phyloP scores from a whole-genome alignment of 371 early-diverging fungal species.

The Umbelopsis sp. region DNA sequence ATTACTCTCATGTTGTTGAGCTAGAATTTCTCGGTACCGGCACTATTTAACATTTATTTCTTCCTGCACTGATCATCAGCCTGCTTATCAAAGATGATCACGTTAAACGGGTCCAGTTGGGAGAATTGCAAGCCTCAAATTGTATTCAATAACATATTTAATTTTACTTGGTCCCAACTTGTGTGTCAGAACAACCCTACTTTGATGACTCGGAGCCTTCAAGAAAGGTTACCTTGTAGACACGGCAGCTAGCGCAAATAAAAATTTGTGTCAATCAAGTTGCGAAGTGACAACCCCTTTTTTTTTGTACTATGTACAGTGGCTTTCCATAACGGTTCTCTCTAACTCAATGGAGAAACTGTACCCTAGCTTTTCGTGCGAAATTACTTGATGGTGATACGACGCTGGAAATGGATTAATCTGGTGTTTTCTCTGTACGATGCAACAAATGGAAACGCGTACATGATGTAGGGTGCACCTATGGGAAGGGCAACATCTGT shows the following conservation, averaged over 20 bases:
- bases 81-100: slow-evolving; percentile 16
- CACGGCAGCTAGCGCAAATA: not conserved
- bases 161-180: not conserved
- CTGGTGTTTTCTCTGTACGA: not conserved
- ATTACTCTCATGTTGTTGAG: not conserved
- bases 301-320: not conserved
- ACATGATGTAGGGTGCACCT: not conserved
- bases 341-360: not conserved
- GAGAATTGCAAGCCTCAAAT: slow-evolving; percentile 1
- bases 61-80: slow-evolving; percentile 1
- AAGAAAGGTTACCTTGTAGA: not conserved
- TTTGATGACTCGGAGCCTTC: not conserved
- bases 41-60: not conserved
- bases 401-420: slow-evolving; percentile 7
- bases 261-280: not conserved
- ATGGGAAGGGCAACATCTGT: slow-evolving; percentile 6
- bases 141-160: not conserved
- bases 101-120: slow-evolving; percentile 9
- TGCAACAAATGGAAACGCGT: not conserved
- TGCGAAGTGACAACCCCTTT: not conserved
- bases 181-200: not conserved
- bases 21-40: not conserved
- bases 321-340: not conserved
- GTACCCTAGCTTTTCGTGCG: slow-evolving; percentile 5
- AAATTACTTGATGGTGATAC: slow-evolving; percentile 1